A percentile compares a stretch with the other conserved stretches of the same genome.
Evolutionary conservation across 2,329 filamentous ascomycete species (phyloP).

Genomic region (Scedosporium dehoogii): DNA sequence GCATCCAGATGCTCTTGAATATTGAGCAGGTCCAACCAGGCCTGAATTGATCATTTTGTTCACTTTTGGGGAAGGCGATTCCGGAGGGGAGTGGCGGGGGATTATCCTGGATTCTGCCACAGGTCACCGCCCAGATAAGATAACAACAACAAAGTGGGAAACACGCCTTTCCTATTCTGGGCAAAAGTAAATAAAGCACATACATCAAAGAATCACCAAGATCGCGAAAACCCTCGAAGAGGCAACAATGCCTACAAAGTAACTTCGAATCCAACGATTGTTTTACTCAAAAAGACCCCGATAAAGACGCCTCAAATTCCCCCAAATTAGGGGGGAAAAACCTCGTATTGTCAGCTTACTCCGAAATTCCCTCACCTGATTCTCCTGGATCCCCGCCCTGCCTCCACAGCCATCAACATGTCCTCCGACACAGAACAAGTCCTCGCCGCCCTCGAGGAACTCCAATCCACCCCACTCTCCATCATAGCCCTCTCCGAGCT

Average conservation of each 20-base stretch:
- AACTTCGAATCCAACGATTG: too few relatives aligned
- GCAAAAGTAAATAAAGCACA: conserved; percentile 28
- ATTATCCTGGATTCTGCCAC: conserved; percentile 4
- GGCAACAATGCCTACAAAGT: too few relatives aligned
- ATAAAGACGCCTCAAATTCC: too few relatives aligned
- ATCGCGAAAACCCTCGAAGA: neutral
- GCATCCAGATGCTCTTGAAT: too few relatives aligned
- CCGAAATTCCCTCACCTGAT: neutral
- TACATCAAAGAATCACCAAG: too few relatives aligned
- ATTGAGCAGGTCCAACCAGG: too few relatives aligned
- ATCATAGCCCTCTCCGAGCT: conserved; percentile 71
- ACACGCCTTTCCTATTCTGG: conserved; percentile 18
- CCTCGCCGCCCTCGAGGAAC: conserved; percentile 37
- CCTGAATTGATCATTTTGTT: neutral
- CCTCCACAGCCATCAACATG: neutral
- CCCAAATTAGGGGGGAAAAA: too few relatives aligned
- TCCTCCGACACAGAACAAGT: conserved; percentile 26
- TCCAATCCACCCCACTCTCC: conserved; percentile 52
- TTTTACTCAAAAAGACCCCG: too few relatives aligned
- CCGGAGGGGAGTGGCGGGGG: neutral
- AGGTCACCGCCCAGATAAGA: neutral
- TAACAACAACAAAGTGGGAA: conserved; percentile 1
- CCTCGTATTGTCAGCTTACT: neutral
- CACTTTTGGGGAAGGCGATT: neutral
- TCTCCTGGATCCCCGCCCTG: neutral